Percentiles rank a stretch among this genome's conserved stretches.
phyloP scores from a whole-genome alignment of 345 rosid species.

The Eucalyptus cloeziana region DNA sequence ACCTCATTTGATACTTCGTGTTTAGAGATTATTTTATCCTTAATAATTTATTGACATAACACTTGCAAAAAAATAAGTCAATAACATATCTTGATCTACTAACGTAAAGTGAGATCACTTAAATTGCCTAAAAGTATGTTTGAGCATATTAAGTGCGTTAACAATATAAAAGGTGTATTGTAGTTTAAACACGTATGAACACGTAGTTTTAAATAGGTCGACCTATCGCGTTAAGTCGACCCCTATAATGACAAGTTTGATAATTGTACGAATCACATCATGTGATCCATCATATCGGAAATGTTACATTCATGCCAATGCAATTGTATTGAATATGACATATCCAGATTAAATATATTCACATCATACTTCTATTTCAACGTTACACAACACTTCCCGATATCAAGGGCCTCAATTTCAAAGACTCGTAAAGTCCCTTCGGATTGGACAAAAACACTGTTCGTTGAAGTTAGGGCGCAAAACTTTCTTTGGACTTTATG shows the following conservation, averaged over 20 bases:
- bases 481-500: fast-evolving
- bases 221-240: fast-evolving
- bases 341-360: fast-evolving
- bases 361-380: fast-evolving
- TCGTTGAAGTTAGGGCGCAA: fast-evolving
- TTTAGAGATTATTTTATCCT: not conserved
- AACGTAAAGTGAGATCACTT: not conserved
- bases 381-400: fast-evolving
- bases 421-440: fast-evolving
- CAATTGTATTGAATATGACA: not conserved
- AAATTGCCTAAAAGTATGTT: not conserved
- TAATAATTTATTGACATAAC: not conserved
- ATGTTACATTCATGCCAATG: fast-evolving
- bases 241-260: not conserved
- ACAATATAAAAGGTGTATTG: not conserved
- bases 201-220: not conserved
- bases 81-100: not conserved
- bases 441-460: fast-evolving
- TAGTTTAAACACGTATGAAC: not conserved
- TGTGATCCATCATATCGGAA: fast-evolving
- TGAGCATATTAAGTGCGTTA: not conserved
- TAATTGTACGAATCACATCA: fast-evolving
- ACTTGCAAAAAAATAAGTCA: not conserved
- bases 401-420: not conserved
- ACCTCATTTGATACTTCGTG: not conserved